These are phyloP conservation scores for Colletotrichum sp. DNA, from an alignment of 2,329 filamentous ascomycete species.

Conservation along the genomic window DNA sequence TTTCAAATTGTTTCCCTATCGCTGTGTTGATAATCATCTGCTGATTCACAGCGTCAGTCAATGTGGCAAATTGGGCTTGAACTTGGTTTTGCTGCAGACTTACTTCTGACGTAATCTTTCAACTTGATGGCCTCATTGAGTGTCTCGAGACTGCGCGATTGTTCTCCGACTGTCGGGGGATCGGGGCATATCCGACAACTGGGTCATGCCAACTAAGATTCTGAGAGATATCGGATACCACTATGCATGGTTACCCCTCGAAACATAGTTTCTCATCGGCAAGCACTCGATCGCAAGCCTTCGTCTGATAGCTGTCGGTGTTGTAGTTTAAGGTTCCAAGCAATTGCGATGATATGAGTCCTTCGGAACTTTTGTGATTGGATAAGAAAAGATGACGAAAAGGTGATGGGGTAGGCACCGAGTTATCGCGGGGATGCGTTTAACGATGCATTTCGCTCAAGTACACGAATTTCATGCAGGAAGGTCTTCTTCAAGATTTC, in stretches of 20 bases:
- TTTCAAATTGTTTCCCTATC: fast-evolving
- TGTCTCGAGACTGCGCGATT: not conserved
- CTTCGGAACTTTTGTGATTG: not conserved
- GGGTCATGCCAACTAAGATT: not conserved
- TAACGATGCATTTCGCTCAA: not conserved
- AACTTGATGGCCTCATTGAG: not conserved
- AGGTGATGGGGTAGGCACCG: not conserved
- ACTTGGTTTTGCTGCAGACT: not conserved
- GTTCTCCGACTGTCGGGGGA: not conserved
- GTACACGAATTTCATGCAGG: not conserved
- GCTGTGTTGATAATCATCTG: not conserved
- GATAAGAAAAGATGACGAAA: not conserved
- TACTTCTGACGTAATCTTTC: not conserved
- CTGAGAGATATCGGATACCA: not conserved
- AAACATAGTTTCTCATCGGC: not conserved
- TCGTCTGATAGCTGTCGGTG: not conserved
- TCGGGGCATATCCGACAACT: not conserved
- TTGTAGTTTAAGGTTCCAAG: not conserved
- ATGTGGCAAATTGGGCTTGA: not conserved
- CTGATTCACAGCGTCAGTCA: not conserved
- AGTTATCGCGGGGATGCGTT: not conserved
- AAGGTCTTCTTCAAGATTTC: not conserved
- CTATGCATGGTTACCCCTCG: not conserved
- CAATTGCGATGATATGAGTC: not conserved
- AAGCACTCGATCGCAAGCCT: not conserved